Evolutionary conservation across 1,139 yeast genomes (phyloP).

Genomic region (Nakaseomyces kungkrabaensis): DNA sequence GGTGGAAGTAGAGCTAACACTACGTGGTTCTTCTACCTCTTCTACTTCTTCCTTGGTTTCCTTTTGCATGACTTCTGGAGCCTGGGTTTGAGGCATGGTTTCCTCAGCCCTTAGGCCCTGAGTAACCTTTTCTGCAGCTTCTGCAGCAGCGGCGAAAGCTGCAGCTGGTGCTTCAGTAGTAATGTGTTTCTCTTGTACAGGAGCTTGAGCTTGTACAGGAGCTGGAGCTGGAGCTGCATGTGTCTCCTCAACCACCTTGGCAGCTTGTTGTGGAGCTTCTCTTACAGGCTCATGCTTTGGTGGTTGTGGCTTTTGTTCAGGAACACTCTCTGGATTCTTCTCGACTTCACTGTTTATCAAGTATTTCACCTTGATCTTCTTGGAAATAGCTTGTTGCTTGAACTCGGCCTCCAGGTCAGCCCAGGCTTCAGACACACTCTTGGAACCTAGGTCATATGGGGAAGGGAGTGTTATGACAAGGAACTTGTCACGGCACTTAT

Average conservation of each 20-base stretch:
- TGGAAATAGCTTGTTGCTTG: constrained; percentile 51
- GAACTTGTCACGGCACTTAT: constrained; percentile 85
- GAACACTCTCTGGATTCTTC: constrained; percentile 3
- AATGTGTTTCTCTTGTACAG: not conserved
- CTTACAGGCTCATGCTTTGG: not conserved
- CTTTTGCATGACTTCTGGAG: not conserved
- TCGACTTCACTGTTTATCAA: constrained; percentile 19
- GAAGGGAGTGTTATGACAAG: constrained; percentile 80
- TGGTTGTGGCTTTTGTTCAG: not conserved
- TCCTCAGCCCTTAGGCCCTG: not conserved
- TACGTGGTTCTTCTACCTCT: constrained; percentile 4
- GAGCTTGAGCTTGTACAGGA: not conserved
- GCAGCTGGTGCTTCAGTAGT: constrained; percentile 1
- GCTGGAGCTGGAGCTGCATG: not conserved
- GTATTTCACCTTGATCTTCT: constrained; percentile 73
- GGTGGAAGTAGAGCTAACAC: not conserved
- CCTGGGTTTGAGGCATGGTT: not conserved
- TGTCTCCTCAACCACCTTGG: constrained; percentile 3
- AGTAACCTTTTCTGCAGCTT: not conserved
- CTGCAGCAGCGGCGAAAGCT: not conserved
- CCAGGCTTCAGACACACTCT: constrained; percentile 64
- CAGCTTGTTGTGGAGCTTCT: constrained; percentile 3
- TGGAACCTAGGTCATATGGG: constrained; percentile 44
- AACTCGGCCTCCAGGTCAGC: constrained; percentile 52
- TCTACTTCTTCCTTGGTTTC: not conserved